phyloP scores from a whole-genome alignment of 768 basidiomycete species.

The Rhodosporidiobolus odoratus region DNA sequence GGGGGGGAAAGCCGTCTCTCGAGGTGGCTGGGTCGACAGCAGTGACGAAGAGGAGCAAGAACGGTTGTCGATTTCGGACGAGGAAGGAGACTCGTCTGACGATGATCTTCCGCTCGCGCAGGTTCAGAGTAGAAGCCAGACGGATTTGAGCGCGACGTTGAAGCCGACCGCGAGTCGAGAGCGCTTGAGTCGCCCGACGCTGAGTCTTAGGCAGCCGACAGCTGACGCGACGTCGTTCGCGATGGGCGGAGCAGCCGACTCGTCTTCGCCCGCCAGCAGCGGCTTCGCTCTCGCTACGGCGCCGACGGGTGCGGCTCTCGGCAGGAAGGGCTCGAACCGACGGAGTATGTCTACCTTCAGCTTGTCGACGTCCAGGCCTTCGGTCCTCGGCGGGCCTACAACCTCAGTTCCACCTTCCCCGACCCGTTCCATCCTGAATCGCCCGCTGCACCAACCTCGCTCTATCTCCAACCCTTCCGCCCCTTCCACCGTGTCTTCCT shows the following conservation, averaged over 20 bases:
- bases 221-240: too few relatives aligned
- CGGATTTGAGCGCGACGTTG: conserved; percentile 1
- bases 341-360: conserved; percentile 31
- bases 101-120: conserved; percentile 34
- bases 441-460: conserved; percentile 4
- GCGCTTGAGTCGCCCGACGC: not conserved
- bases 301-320: conserved; percentile 1
- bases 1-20: not conserved
- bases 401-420: conserved; percentile 1
- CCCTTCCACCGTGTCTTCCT: not conserved
- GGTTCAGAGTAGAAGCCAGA: conserved; percentile 24
- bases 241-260: too few relatives aligned
- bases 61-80: conserved; percentile 9
- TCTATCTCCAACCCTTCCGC: conserved; percentile 31
- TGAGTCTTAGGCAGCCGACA: not conserved
- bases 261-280: too few relatives aligned
- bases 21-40: conserved; percentile 20
- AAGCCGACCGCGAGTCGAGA: too few relatives aligned
- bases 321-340: conserved; percentile 18
- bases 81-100: conserved; percentile 12
- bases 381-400: not conserved
- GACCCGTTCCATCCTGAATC: conserved; percentile 3
- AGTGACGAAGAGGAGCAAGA: conserved; percentile 32
- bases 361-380: conserved; percentile 19
- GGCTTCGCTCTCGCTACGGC: not conserved